Base-by-base conservation (phyloP, 1,284 basidiomycete species). In the Microbotryomycetes sp. region DNA sequence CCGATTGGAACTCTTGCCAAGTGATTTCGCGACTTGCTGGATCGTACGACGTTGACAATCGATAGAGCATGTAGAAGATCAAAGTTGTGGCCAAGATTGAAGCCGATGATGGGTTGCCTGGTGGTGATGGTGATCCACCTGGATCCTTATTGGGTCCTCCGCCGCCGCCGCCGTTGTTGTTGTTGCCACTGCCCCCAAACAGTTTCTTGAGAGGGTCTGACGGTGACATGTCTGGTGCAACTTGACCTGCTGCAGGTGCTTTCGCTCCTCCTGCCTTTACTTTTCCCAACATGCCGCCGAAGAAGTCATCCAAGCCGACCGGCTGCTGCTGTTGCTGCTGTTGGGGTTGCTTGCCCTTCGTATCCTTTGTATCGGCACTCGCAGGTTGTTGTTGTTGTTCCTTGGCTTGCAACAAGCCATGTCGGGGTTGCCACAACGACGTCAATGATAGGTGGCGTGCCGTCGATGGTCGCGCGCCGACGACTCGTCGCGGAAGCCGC, bases 1-100 rank as follows among this genome's bases (percentile, higher is more conserved):
- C 72, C 31, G 70, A 69, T 47, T 71, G 59, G 62, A 73, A 73
- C 62, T 73, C 72, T 61, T 70, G 66, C 72, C 72, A 73, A 50
- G 72, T 73, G 58, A 73, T 73, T 59, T 73, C 72, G 55, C 72
- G 65, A 2, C 56, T 56, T 31, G 64, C 56, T 7, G 67, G 59
- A 58, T 67, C 67, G 67, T 67, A 66, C 30, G 59, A 58, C 3
- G 60, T 59, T 49, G 70, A 62, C 42, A 69, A 47, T 53, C 65
- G 62, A 62, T 69, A 71, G 32, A 71, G 63, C 61, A 68, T 60
- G 58, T 71, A 68, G 51, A 71, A 57, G 36, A 61, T 61, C 47
- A 63, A 45, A 12, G 69, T 59, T 22, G 67, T 63, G n/a, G 68
- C 60, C 48, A 70, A 42, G 58, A 69, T 60, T 12, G 55, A 55